Percentiles rank a stretch among this genome's conserved stretches.
phyloP scores from a whole-genome alignment of 2,329 filamentous ascomycete genomes.

The Sporothrix euskadiensis region DNA sequence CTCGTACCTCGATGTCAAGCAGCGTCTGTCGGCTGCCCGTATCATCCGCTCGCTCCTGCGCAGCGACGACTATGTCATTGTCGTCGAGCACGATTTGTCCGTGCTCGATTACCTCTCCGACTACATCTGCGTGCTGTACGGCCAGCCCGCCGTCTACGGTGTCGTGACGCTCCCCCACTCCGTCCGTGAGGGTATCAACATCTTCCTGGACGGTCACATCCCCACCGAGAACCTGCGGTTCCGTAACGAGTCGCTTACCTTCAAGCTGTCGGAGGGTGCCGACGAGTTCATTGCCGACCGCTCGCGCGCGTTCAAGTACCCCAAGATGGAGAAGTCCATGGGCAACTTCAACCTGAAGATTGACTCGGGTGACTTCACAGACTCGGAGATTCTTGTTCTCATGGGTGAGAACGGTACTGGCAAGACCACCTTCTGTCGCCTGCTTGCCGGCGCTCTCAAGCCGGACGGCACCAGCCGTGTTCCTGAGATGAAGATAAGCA shows the following conservation, averaged over 20 bases:
- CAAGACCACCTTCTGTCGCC: conserved; percentile 94
- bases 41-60: conserved; percentile 90
- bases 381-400: conserved; percentile 99
- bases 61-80: conserved; percentile 92
- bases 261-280: conserved; percentile 85
- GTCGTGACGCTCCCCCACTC: conserved; percentile 95
- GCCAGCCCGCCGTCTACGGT: conserved; percentile 92
- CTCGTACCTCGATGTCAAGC: conserved; percentile 98
- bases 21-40: conserved; percentile 87
- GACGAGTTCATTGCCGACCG: conserved; percentile 88
- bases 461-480: conserved; percentile 78
- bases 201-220: conserved; percentile 94
- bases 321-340: conserved; percentile 87
- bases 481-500: conserved; percentile 82
- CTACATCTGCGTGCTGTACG: conserved; percentile 97
- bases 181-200: conserved; percentile 98
- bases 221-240: conserved; percentile 98
- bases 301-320: conserved; percentile 82
- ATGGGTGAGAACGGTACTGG: conserved; percentile 99
- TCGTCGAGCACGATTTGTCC: conserved; percentile 98
- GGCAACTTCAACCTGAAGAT: conserved; percentile 74
- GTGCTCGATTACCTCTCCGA: conserved; percentile 98
- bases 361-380: conserved; percentile 84
- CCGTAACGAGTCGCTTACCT: conserved; percentile 93
- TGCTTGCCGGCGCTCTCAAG: conserved; percentile 90